These are phyloP conservation scores for Lepidopterella palustris DNA, from an alignment of 495 filamentous ascomycete genomes.

Conservation along the genomic window DNA sequence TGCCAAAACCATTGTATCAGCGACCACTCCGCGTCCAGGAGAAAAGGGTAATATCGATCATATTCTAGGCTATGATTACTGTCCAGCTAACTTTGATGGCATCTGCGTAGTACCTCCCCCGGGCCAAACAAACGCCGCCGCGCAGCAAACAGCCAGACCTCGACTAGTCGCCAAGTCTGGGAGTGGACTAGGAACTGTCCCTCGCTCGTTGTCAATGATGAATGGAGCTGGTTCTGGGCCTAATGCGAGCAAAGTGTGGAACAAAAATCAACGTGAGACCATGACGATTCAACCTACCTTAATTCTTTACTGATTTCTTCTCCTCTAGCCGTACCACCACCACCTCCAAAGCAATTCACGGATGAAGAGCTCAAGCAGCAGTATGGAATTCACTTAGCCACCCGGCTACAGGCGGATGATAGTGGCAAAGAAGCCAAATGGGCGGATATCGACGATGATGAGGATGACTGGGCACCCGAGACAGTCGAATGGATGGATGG, in stretches of 20 bases:
- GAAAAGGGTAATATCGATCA: conserved; percentile 30
- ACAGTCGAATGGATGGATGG: conserved; percentile 96
- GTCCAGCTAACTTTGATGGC: not conserved
- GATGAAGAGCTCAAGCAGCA: conserved; percentile 96
- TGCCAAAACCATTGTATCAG: conserved; percentile 48
- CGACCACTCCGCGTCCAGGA: conserved; percentile 28
- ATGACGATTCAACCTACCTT: not conserved
- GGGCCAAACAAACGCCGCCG: conserved; percentile 48
- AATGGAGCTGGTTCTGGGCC: conserved; percentile 48
- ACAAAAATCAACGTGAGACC: conserved; percentile 85
- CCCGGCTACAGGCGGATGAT: conserved; percentile 75
- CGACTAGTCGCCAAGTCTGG: conserved; percentile 63
- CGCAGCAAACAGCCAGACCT: conserved; percentile 47
- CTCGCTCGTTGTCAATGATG: conserved; percentile 41
- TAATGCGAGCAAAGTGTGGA: conserved; percentile 83
- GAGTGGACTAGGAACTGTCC: conserved; percentile 48
- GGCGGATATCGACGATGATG: conserved; percentile 98
- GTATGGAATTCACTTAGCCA: conserved; percentile 94
- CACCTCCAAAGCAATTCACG: conserved; percentile 84
- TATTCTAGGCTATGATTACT: not conserved
- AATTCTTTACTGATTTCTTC: not conserved
- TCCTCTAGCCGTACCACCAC: conserved; percentile 61
- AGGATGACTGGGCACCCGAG: conserved; percentile 96
- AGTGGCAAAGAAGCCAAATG: conserved; percentile 82
- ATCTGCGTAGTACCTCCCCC: conserved; percentile 30